phyloP scores from a whole-genome alignment of 352 stramenopile genomes.

The Sclerospora graminicola region DNA sequence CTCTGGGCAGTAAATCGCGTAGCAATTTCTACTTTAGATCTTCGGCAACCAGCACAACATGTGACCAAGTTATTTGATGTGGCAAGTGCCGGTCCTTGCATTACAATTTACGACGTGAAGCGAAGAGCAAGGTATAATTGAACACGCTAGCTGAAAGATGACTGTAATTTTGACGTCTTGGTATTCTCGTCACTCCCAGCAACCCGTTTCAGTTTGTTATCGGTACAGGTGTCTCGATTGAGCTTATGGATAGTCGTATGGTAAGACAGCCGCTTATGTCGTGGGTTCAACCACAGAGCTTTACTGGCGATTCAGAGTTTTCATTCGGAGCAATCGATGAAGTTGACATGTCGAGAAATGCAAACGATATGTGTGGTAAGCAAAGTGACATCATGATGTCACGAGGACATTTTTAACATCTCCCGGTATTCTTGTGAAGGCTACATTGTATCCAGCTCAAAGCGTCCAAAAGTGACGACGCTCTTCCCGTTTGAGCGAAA shows the following conservation, averaged over 20 bases:
- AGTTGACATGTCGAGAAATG: slow-evolving; percentile 23
- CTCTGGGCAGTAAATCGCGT: slow-evolving; percentile 46
- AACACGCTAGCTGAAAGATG: not conserved
- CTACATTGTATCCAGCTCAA: slow-evolving; percentile 33
- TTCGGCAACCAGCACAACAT: slow-evolving; percentile 26
- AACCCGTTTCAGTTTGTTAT: slow-evolving; percentile 64
- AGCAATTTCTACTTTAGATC: slow-evolving; percentile 34
- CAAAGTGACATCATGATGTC: not conserved
- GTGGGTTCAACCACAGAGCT: slow-evolving; percentile 32
- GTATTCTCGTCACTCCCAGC: slow-evolving; percentile 13
- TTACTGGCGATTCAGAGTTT: slow-evolving; percentile 8
- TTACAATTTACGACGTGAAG: slow-evolving; percentile 58
- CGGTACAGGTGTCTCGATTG: slow-evolving; percentile 49
- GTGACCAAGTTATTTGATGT: slow-evolving; percentile 46
- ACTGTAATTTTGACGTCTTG: not conserved
- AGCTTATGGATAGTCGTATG: slow-evolving; percentile 67
- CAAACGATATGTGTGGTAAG: slow-evolving; percentile 24
- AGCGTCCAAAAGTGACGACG: slow-evolving; percentile 27
- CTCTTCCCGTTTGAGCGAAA: slow-evolving; percentile 38
- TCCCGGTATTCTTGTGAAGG: slow-evolving; percentile 8
- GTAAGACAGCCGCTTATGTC: slow-evolving; percentile 42
- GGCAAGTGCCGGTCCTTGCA: slow-evolving; percentile 15
- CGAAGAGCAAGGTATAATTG: slow-evolving; percentile 37
- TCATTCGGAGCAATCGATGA: slow-evolving; percentile 38
- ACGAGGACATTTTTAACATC: not conserved